Conservation (phyloP, 2,329 filamentous ascomycete species). For the Trichoderma lentiforme region DNA sequence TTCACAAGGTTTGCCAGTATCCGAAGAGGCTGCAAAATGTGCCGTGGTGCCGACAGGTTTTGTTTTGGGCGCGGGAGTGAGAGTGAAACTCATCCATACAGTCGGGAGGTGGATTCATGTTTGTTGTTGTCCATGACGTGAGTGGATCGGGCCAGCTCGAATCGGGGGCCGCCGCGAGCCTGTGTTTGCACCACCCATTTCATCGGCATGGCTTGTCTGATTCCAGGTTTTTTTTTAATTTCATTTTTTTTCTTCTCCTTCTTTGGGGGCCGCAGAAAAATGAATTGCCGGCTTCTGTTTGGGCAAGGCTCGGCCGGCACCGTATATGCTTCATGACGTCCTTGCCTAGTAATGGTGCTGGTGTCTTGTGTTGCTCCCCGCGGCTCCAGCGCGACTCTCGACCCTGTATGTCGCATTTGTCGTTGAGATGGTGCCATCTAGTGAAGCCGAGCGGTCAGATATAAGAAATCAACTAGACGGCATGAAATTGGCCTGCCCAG, state of each 20-base stretch:
- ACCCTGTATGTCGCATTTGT: neutral
- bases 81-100: neutral
- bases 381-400: neutral
- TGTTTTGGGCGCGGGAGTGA: neutral
- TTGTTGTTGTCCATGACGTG: conserved; percentile 18
- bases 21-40: neutral
- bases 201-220: neutral
- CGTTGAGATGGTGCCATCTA: neutral
- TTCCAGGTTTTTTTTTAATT: neutral
- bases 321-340: conserved; percentile 14
- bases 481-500: neutral
- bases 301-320: neutral
- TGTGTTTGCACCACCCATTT: neutral
- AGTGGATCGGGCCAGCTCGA: conserved; percentile 8
- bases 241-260: neutral
- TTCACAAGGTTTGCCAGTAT: neutral
- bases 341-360: neutral
- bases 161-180: conserved; percentile 8
- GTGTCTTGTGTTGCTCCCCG: neutral
- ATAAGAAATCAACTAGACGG: neutral
- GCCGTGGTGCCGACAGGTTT: neutral
- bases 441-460: neutral
- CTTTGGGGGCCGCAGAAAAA: neutral
- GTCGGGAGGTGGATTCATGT: neutral
- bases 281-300: neutral